phyloP scores from a whole-genome alignment of 179 eudicot species.

The Monotropa hypopitys region DNA sequence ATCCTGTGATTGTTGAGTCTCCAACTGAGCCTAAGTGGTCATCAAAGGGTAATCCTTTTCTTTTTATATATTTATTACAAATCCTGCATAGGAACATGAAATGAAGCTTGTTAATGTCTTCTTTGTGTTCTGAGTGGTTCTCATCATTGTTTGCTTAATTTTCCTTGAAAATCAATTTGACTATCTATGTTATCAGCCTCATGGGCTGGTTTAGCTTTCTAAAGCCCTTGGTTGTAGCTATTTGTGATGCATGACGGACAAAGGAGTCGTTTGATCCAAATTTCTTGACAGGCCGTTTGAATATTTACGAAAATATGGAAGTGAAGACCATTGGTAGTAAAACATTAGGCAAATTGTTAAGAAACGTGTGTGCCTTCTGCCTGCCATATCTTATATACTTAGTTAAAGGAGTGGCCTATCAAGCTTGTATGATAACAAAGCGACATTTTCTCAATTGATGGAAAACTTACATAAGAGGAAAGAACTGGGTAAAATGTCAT shows the following conservation, averaged over 20 bases:
- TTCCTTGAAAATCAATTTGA: background rate
- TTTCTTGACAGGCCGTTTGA: background rate
- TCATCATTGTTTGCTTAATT: background rate
- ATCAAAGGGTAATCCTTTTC: conserved; percentile 44
- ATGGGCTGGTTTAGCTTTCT: background rate
- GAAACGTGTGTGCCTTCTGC: background rate
- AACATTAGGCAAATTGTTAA: background rate
- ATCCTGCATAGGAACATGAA: background rate
- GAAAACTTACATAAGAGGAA: background rate
- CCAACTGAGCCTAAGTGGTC: conserved; percentile 97
- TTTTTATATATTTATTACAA: background rate
- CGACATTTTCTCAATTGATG: background rate
- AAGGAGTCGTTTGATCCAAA: background rate
- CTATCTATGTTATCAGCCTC: background rate
- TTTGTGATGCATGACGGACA: background rate
- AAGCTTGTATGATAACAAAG: background rate
- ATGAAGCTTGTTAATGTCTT: background rate
- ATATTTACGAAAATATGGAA: background rate
- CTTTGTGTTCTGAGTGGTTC: background rate
- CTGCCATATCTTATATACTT: no score
- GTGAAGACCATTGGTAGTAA: background rate
- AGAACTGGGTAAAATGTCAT: background rate
- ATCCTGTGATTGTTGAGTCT: conserved; percentile 57
- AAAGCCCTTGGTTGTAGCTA: background rate
- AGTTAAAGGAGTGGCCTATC: background rate